phyloP scores from a whole-genome alignment of 2,329 filamentous ascomycete genomes.

The Hymenoscyphus scutula region DNA sequence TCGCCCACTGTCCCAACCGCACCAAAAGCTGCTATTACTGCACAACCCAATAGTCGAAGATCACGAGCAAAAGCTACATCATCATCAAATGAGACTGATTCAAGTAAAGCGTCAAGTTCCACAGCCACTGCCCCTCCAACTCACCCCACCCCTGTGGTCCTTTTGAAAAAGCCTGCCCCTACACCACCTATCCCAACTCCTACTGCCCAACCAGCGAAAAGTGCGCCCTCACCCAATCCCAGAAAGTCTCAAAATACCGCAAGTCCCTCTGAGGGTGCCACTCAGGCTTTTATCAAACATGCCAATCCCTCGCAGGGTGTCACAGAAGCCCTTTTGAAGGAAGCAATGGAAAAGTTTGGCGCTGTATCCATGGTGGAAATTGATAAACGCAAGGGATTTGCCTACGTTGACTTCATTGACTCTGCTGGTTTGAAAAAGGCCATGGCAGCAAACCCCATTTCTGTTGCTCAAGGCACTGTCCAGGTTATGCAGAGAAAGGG shows the following conservation, averaged over 20 bases:
- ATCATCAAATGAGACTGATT: slow-evolving; percentile 32
- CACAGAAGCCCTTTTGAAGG: slow-evolving; percentile 74
- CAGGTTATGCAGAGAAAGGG: slow-evolving; percentile 83
- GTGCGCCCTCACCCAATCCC: slow-evolving; percentile 16
- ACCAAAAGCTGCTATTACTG: slow-evolving; percentile 30
- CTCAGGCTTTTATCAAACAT: slow-evolving; percentile 75
- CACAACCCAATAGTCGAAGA: slow-evolving; percentile 28
- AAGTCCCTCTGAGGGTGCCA: slow-evolving; percentile 46
- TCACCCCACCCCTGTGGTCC: slow-evolving; percentile 35
- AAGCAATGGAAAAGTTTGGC: slow-evolving; percentile 73
- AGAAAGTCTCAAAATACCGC: slow-evolving; percentile 34
- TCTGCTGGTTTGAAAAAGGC: slow-evolving; percentile 72
- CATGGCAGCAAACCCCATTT: slow-evolving; percentile 75
- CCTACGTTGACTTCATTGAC: slow-evolving; percentile 84
- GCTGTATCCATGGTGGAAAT: slow-evolving; percentile 79
- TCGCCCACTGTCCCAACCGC: slow-evolving; percentile 29
- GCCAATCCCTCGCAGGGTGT: slow-evolving; percentile 89
- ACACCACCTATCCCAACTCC: slow-evolving; percentile 29
- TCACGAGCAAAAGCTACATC: slow-evolving; percentile 38
- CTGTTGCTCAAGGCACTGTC: slow-evolving; percentile 80
- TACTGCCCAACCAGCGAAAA: slow-evolving; percentile 31
- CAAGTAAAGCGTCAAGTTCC: slow-evolving; percentile 23
- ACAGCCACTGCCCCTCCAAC: slow-evolving; percentile 27
- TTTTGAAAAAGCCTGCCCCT: slow-evolving; percentile 41
- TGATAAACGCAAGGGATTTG: slow-evolving; percentile 91